Evolutionary conservation across 208 protist genomes (phyloP).

Genomic region (Trypanosoma lewisi): DNA sequence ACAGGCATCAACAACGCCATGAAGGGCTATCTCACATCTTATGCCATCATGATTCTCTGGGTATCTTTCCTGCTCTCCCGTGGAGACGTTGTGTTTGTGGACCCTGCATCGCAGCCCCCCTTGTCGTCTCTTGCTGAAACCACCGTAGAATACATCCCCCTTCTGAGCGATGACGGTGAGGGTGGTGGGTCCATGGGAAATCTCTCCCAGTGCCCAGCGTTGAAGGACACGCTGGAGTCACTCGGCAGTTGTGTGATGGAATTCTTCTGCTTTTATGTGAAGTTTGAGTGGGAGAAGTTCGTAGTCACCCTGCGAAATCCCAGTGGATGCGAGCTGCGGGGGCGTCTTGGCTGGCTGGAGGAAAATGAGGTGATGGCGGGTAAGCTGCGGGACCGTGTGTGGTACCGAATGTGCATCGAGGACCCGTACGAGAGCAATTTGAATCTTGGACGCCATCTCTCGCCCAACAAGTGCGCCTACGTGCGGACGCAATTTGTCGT

Average conservation of each 20-base stretch:
- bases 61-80: conserved; percentile 63
- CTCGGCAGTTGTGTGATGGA: conserved; percentile 8
- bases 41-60: conserved; percentile 74
- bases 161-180: conserved; percentile 24
- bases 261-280: conserved; percentile 22
- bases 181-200: not conserved
- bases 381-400: conserved; percentile 46
- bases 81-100: conserved; percentile 39
- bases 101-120: conserved; percentile 29
- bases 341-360: conserved; percentile 36
- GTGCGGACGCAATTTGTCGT: conserved; percentile 58
- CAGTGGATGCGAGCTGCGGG: not conserved
- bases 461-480: conserved; percentile 52
- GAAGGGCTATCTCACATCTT: conserved; percentile 74
- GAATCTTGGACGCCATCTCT: conserved; percentile 70
- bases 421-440: conserved; percentile 79
- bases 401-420: conserved; percentile 72
- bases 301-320: conserved; percentile 16
- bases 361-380: conserved; percentile 25
- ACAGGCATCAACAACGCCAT: conserved; percentile 73
- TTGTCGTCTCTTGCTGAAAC: conserved; percentile 27
- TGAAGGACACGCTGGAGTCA: not conserved
- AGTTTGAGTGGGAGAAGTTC: conserved; percentile 15
- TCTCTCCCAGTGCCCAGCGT: not conserved
- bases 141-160: conserved; percentile 45